A percentile compares a stretch with the other conserved stretches of the same genome.
Conservation (phyloP, 805 yeast genomes). For the Lipomyces anomalus region DNA sequence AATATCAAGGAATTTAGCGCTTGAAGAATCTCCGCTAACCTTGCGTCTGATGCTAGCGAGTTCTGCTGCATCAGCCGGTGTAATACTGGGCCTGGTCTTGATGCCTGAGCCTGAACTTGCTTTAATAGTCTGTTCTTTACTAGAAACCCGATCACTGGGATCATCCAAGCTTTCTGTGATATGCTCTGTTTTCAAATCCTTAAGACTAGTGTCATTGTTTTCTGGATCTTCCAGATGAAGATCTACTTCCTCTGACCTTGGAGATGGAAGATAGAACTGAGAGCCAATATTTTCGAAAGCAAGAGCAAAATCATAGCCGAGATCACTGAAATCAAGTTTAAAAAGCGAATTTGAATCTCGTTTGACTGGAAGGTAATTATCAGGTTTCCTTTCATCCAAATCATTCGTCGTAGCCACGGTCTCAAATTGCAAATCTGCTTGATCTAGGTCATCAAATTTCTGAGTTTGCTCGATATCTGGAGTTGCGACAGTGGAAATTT, state of each 20-base stretch:
- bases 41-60: constrained; percentile 11
- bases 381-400: too few relatives aligned
- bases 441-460: too few relatives aligned
- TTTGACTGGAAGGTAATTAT: too few relatives aligned
- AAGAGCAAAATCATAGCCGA: too few relatives aligned
- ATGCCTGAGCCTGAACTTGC: constrained; percentile 13
- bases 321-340: too few relatives aligned
- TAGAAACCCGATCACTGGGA: neutral
- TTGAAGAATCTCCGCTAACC: constrained; percentile 9
- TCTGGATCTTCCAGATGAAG: constrained; percentile 6
- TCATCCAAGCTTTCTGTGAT: neutral
- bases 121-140: constrained; percentile 11
- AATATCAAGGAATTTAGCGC: constrained; percentile 6
- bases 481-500: neutral
- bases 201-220: neutral
- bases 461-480: too few relatives aligned
- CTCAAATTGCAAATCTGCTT: too few relatives aligned
- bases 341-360: too few relatives aligned
- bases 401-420: too few relatives aligned
- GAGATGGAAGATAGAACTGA: too few relatives aligned
- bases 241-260: neutral
- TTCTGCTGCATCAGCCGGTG: constrained; percentile 13
- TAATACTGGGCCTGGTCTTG: constrained; percentile 17
- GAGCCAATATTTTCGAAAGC: too few relatives aligned
- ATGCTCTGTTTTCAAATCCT: neutral